These are phyloP conservation scores for Phaeomoniella chlamydospora DNA, from an alignment of 2,329 filamentous ascomycete genomes.

Conservation along the genomic window DNA sequence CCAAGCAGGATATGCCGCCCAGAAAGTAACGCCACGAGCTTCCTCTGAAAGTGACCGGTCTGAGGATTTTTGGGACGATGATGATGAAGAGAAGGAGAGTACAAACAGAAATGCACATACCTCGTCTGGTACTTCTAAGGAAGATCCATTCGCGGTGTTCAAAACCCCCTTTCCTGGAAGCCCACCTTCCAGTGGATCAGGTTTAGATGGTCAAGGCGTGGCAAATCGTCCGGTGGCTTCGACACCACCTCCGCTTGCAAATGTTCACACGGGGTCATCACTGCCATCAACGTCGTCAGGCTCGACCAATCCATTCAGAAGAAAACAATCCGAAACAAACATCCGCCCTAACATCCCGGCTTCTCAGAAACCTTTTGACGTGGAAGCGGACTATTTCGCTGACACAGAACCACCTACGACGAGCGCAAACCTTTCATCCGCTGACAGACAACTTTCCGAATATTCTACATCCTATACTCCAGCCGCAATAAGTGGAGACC, in stretches of 20 bases:
- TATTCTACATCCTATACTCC: conserved; percentile 1
- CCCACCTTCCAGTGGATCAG: neutral
- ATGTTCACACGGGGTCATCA: neutral
- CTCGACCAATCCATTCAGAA: conserved; percentile 13
- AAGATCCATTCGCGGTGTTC: neutral
- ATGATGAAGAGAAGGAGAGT: conserved; percentile 4
- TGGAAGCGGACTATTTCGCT: neutral
- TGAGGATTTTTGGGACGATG: conserved; percentile 12
- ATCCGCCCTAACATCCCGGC: neutral
- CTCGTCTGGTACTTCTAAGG: neutral
- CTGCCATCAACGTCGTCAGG: neutral
- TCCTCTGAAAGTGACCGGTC: conserved; percentile 13
- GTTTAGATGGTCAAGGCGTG: neutral
- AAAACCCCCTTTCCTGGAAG: neutral
- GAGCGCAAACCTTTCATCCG: neutral
- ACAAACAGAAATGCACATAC: neutral
- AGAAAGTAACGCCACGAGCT: conserved; percentile 11
- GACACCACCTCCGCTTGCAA: neutral
- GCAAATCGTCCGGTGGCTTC: neutral
- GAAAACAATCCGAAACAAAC: neutral
- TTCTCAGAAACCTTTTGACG: neutral
- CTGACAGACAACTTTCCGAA: neutral
- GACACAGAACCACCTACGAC: neutral
- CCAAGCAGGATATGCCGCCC: conserved; percentile 1
- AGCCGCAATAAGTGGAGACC: neutral